Base-by-base conservation (phyloP, 345 rosid species). In the Citrus reticulata region DNA sequence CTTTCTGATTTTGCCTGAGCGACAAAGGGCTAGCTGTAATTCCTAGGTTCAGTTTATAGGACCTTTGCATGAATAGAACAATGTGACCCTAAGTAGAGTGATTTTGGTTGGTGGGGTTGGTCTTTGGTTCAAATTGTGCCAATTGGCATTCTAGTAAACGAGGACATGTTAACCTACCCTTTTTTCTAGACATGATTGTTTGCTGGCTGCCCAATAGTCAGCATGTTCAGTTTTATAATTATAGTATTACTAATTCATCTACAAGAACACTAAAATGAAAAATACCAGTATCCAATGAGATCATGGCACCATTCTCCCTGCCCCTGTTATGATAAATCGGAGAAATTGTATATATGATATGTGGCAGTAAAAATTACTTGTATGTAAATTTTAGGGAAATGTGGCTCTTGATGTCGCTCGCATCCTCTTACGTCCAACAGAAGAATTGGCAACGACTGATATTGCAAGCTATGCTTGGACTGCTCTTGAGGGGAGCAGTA, bases 401-500 rank as follows among this genome's bases (percentile, higher is more conserved):
- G 98, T 96, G 74, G 99, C 98, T 82, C 92, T 94, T 65, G 97
- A 94, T 83, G 92, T 90, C 83, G 97, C 97, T 75, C 91, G 97
- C 71, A 88, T 96, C 81, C 97, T 96, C 63, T 80, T 96, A 76
- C 85, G 90, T 68, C 93, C 99, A 16, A 89, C 89, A 39, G 72
- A 84, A 68, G 97, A 94, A 81, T 79, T 96, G 85, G 95, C 94
- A 14, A 83, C 84, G 9, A 93, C 99, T 77, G 99, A 96, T 88
- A 96, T 94, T 78, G 91, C 98, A 20, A 75, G 78, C 54, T 94
- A 90, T 83, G 97, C 98, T 77, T 81, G 94, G 86, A 84, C 85
- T 86, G 92, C 92, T 46, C 83, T 91, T 82, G 89, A 88, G 77
- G 90, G 85, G 74, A 94, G 95, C 81, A 80, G 92, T 40, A 93